Conservation (phyloP, 352 stramenopile species). For the Phytophthora nicotianae region DNA sequence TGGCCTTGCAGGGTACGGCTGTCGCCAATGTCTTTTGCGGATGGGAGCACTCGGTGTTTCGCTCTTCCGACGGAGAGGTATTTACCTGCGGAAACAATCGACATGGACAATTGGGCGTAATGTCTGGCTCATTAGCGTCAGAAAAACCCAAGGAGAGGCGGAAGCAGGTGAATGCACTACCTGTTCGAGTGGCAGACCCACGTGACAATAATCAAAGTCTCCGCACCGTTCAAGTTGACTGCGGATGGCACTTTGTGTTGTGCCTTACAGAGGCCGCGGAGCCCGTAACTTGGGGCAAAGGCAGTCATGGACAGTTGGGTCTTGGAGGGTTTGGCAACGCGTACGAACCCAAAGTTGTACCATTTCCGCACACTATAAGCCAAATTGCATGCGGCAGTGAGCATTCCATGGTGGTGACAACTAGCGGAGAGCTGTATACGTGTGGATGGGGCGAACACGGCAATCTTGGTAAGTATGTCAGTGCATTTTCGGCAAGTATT, state of each 20-base stretch:
- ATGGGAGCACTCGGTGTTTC: slow-evolving; percentile 83
- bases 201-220: slow-evolving; percentile 26
- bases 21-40: slow-evolving; percentile 64
- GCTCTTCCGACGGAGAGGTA: slow-evolving; percentile 36
- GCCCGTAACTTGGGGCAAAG: slow-evolving; percentile 78
- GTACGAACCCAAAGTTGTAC: slow-evolving; percentile 19
- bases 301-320: slow-evolving; percentile 73
- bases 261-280: slow-evolving; percentile 42
- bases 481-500: background rate
- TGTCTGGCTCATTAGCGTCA: background rate
- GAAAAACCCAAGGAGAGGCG: slow-evolving; percentile 4
- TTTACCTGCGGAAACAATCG: slow-evolving; percentile 78
- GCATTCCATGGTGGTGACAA: slow-evolving; percentile 64
- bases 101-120: slow-evolving; percentile 71
- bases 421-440: slow-evolving; percentile 63
- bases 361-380: slow-evolving; percentile 36
- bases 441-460: slow-evolving; percentile 87
- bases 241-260: slow-evolving; percentile 83
- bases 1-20: slow-evolving; percentile 16
- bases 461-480: slow-evolving; percentile 66
- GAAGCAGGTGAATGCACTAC: slow-evolving; percentile 36
- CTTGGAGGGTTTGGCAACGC: slow-evolving; percentile 32
- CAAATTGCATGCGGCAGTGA: slow-evolving; percentile 80
- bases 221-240: slow-evolving; percentile 40
- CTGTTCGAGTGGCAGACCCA: slow-evolving; percentile 26